Conservation (phyloP, 352 stramenopile species). For the Globisporangium paroecandrum region DNA sequence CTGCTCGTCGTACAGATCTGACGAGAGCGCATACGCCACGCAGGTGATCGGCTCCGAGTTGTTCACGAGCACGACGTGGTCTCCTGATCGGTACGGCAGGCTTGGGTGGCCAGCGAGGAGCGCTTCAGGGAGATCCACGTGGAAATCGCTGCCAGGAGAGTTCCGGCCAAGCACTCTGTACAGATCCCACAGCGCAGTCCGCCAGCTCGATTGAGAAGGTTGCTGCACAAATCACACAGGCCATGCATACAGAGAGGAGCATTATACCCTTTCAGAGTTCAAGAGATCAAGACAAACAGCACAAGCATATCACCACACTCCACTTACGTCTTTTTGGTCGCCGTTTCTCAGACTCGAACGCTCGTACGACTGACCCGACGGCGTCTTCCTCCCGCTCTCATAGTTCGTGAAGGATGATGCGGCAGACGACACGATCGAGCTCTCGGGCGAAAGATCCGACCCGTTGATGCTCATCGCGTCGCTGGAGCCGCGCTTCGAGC, state of each 20-base stretch:
- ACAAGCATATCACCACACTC: background rate
- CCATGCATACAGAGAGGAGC: background rate
- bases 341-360: constrained; percentile 10
- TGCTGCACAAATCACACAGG: background rate
- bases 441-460: constrained; percentile 24
- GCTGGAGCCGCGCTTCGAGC: constrained; percentile 35
- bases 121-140: constrained; percentile 57
- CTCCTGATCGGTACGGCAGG: constrained; percentile 86
- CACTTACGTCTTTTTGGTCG: constrained; percentile 40
- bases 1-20: constrained; percentile 83
- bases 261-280: background rate
- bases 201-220: constrained; percentile 42
- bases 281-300: background rate
- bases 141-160: constrained; percentile 66
- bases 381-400: constrained; percentile 17
- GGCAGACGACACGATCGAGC: constrained; percentile 26
- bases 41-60: constrained; percentile 92
- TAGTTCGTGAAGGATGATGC: constrained; percentile 23
- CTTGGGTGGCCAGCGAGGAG: constrained; percentile 82
- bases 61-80: constrained; percentile 90
- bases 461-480: constrained; percentile 35
- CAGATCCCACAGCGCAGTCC: constrained; percentile 63
- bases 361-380: constrained; percentile 12
- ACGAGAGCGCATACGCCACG: constrained; percentile 94
- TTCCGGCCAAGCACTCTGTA: constrained; percentile 61